phyloP scores from a whole-genome alignment of 2,329 filamentous ascomycete genomes.

The Aspergillus oerlinghausenensis region DNA sequence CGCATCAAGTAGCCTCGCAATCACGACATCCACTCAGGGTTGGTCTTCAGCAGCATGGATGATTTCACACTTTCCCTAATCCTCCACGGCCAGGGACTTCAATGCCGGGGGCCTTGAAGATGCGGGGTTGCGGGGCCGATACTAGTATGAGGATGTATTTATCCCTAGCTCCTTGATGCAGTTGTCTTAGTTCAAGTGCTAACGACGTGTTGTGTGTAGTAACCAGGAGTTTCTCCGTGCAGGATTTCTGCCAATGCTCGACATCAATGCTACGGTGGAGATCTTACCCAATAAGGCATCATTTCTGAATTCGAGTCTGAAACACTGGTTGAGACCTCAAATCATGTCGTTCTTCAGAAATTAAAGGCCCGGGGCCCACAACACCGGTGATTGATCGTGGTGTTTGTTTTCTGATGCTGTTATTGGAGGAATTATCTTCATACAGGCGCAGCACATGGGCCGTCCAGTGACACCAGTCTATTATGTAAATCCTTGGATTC shows the following conservation, averaged over 20 bases:
- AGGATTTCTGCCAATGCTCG: not conserved
- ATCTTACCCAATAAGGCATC: not conserved
- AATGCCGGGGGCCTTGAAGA: not conserved
- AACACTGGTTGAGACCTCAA: not conserved
- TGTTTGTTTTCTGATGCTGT: not conserved
- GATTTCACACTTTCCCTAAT: slow-evolving; percentile 3
- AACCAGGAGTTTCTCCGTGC: not conserved
- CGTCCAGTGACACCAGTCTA: too few species aligned
- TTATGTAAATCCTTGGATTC: not conserved
- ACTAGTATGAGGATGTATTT: not conserved
- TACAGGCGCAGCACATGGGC: not conserved
- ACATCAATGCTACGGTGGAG: not conserved
- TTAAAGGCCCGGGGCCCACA: not conserved
- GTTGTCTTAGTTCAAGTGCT: not conserved
- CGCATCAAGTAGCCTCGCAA: not conserved
- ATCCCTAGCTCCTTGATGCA: not conserved
- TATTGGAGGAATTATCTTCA: not conserved
- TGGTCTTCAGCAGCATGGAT: not conserved
- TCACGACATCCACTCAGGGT: not conserved
- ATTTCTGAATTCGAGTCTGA: not conserved
- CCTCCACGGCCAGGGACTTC: slow-evolving; percentile 2
- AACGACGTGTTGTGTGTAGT: not conserved
- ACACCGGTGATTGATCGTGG: not conserved
- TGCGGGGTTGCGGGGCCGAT: not conserved
- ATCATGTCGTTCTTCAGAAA: not conserved